Conservation (phyloP, 805 yeast genomes). For the Wickerhamomyces kurtzmanii region DNA sequence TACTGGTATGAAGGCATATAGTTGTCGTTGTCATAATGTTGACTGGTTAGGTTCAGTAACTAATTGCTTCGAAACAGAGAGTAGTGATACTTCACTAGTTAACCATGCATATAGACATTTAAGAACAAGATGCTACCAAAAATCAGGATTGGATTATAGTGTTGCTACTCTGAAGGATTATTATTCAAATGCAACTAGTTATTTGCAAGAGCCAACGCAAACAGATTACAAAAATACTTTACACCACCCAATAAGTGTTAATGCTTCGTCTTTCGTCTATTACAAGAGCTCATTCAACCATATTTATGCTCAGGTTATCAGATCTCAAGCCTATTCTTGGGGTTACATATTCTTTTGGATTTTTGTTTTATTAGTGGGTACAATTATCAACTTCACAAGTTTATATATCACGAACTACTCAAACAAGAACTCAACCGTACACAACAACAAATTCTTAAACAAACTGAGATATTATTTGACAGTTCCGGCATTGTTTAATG, state of each 20-base stretch:
- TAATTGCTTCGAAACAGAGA: conserved; percentile 26
- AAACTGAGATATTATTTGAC: conserved; percentile 14
- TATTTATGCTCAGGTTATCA: conserved; percentile 23
- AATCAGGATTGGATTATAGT: conserved; percentile 23
- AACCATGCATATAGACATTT: conserved; percentile 31
- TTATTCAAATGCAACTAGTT: conserved; percentile 24
- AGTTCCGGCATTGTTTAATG: conserved; percentile 18
- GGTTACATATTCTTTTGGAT: conserved; percentile 34
- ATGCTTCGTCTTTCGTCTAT: conserved; percentile 20
- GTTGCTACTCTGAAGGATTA: conserved; percentile 21
- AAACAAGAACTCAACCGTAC: conserved; percentile 8
- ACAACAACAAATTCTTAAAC: conserved; percentile 7
- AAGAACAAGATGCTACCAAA: conserved; percentile 22
- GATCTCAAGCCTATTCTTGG: conserved; percentile 35
- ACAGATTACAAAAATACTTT: conserved; percentile 15
- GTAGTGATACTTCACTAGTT: conserved; percentile 17
- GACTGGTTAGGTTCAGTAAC: conserved; percentile 36
- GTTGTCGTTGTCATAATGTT: conserved; percentile 29
- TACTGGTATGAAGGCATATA: conserved; percentile 22
- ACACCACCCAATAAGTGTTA: conserved; percentile 22
- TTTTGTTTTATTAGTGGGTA: conserved; percentile 20
- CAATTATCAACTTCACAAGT: conserved; percentile 18
- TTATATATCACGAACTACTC: conserved; percentile 16
- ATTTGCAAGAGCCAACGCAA: conserved; percentile 19
- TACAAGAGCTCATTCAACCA: conserved; percentile 25